These are phyloP conservation scores for Xylariaceae sp. DNA, from an alignment of 2,329 filamentous ascomycete species.

Conservation along the genomic window DNA sequence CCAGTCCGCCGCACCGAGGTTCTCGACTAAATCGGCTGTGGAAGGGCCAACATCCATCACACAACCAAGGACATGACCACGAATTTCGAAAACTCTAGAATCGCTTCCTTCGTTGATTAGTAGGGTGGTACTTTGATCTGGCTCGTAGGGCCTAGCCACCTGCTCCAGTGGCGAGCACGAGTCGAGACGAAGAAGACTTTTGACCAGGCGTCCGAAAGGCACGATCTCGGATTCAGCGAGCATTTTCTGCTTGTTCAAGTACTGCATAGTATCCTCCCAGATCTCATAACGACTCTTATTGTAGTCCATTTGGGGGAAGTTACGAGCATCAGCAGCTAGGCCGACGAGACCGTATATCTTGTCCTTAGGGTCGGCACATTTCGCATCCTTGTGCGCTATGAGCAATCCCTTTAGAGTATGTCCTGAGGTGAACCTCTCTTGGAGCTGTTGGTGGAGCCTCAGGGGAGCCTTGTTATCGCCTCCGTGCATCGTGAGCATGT, in stretches of 20 bases:
- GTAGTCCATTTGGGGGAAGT: conserved; percentile 23
- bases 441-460: conserved; percentile 11
- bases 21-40: neutral
- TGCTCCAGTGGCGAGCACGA: conserved; percentile 2
- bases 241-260: conserved; percentile 9
- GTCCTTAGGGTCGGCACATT: conserved; percentile 22
- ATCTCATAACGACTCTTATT: conserved; percentile 17
- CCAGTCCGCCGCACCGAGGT: conserved; percentile 1
- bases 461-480: conserved; percentile 7
- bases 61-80: conserved; percentile 3
- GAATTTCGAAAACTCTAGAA: conserved; percentile 1
- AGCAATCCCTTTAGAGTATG: conserved; percentile 16
- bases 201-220: conserved; percentile 3
- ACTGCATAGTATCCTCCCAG: conserved; percentile 22
- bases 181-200: conserved; percentile 3
- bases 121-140: neutral
- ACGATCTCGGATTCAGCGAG: conserved; percentile 3
- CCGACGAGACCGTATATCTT: conserved; percentile 25
- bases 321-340: conserved; percentile 16
- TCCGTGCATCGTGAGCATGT: conserved; percentile 9
- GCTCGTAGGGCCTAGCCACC: conserved; percentile 1
- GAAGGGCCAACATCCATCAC: conserved; percentile 5
- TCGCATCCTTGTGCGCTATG: conserved; percentile 13
- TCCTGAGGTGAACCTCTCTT: conserved; percentile 5
- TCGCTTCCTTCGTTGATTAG: neutral